Evolutionary conservation across 768 basidiomycete species (phyloP).

Genomic region (Phaeotremella fagi): DNA sequence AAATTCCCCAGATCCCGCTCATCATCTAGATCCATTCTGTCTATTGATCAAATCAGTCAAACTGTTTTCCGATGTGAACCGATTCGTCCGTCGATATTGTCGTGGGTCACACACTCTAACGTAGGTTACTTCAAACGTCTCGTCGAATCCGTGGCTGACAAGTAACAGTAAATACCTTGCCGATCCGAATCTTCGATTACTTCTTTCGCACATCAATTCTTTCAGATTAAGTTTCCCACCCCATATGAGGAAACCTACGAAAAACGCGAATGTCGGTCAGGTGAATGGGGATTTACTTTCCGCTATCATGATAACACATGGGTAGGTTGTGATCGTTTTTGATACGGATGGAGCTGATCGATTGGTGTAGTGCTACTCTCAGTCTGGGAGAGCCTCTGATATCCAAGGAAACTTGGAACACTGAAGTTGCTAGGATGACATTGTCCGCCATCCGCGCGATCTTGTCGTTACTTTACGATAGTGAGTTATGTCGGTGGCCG

Average conservation of each 20-base stretch:
- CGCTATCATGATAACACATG: constrained; percentile 25
- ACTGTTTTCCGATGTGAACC: constrained; percentile 23
- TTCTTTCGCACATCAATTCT: constrained; percentile 29
- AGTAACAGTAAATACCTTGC: constrained; percentile 12
- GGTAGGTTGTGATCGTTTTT: constrained; percentile 1
- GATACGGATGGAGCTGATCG: not conserved
- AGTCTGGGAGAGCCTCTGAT: constrained; percentile 31
- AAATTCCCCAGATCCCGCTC: constrained; percentile 15
- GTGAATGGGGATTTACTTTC: constrained; percentile 27
- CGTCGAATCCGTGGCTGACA: not conserved
- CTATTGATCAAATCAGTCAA: constrained; percentile 34
- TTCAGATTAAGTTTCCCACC: constrained; percentile 32
- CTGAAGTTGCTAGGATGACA: constrained; percentile 29
- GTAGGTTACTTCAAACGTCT: constrained; percentile 12
- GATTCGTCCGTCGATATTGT: constrained; percentile 27
- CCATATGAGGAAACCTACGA: constrained; percentile 26
- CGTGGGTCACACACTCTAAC: constrained; percentile 15
- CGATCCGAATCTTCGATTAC: constrained; percentile 14
- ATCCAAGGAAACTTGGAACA: constrained; percentile 27
- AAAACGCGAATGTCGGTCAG: not conserved
- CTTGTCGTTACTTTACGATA: constrained; percentile 39
- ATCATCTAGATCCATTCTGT: constrained; percentile 28
- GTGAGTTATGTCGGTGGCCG: constrained; percentile 14
- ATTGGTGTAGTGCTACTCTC: constrained; percentile 18
- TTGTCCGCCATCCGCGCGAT: constrained; percentile 31